Evolutionary conservation across 306 rosid genomes (phyloP).

Genomic region (Ammopiptanthus mongolicus): DNA sequence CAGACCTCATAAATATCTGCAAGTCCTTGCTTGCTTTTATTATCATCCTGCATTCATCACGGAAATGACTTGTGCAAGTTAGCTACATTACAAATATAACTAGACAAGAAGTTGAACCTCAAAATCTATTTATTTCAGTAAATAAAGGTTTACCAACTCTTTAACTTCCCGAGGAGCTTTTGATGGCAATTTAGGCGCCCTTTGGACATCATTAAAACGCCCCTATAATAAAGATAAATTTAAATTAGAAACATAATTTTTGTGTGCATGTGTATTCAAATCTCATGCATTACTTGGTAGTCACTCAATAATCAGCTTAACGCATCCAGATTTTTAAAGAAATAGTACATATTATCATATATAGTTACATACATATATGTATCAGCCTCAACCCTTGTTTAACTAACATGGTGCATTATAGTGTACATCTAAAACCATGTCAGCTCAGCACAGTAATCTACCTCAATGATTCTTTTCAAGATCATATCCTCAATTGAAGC

Average conservation of each 20-base stretch:
- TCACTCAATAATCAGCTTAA: not conserved
- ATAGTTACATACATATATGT: not conserved
- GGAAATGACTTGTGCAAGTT: constrained; percentile 13
- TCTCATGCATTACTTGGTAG: not conserved
- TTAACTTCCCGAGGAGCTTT: constrained; percentile 63
- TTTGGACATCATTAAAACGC: constrained; percentile 66
- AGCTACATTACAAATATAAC: constrained; percentile 5
- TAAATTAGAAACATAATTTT: constrained; percentile 4
- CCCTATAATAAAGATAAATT: constrained; percentile 42
- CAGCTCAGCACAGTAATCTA: constrained; percentile 31
- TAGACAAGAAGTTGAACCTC: not conserved
- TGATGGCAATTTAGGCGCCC: constrained; percentile 55
- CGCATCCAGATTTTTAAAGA: not conserved
- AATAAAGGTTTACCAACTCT: constrained; percentile 61
- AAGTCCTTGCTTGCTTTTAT: constrained; percentile 87
- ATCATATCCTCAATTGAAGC: constrained; percentile 77
- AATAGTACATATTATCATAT: not conserved
- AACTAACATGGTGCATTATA: not conserved
- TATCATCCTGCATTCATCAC: constrained; percentile 64
- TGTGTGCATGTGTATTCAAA: not conserved
- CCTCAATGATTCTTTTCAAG: constrained; percentile 72
- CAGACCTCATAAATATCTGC: constrained; percentile 90
- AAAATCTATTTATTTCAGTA: constrained; percentile 2
- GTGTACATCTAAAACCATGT: not conserved
- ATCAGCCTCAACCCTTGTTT: not conserved